phyloP scores from a whole-genome alignment of 2,329 filamentous ascomycete genomes.

The Nemania sp. region DNA sequence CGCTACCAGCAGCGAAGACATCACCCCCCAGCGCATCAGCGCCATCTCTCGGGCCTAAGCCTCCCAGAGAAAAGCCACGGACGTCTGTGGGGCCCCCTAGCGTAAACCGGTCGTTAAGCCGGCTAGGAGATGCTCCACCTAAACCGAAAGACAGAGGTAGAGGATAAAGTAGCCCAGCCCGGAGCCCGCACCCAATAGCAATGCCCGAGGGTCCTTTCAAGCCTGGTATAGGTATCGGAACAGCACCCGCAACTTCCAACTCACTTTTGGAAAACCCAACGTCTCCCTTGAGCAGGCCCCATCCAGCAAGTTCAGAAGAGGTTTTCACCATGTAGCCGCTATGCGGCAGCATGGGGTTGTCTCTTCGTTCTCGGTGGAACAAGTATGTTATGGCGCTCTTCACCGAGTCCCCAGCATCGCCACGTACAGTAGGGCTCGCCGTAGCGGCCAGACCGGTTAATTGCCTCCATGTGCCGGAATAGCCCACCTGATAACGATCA shows the following conservation, averaged over 20 bases:
- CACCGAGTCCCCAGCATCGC: slow-evolving; percentile 88
- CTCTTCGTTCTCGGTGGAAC: slow-evolving; percentile 82
- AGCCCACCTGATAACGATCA: slow-evolving; percentile 81
- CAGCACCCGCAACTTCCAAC: slow-evolving; percentile 79
- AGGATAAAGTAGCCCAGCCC: slow-evolving; percentile 86
- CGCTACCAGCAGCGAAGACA: slow-evolving; percentile 88
- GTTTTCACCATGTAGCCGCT: slow-evolving; percentile 84
- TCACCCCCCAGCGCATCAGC: slow-evolving; percentile 90
- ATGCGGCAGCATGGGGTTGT: slow-evolving; percentile 86
- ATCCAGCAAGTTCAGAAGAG: slow-evolving; percentile 85
- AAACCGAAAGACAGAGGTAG: slow-evolving; percentile 72
- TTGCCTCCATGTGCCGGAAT: slow-evolving; percentile 88
- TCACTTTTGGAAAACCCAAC: slow-evolving; percentile 97
- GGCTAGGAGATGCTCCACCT: slow-evolving; percentile 72
- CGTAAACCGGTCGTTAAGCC: slow-evolving; percentile 94
- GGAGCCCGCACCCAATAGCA: slow-evolving; percentile 83
- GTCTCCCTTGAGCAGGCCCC: slow-evolving; percentile 85
- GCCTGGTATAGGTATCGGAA: slow-evolving; percentile 79
- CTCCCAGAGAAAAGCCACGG: slow-evolving; percentile 89
- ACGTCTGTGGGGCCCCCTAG: slow-evolving; percentile 95
- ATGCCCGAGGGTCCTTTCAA: slow-evolving; percentile 78
- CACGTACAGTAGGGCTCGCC: slow-evolving; percentile 84
- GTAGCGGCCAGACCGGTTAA: slow-evolving; percentile 80
- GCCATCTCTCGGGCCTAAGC: slow-evolving; percentile 89
- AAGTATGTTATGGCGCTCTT: slow-evolving; percentile 89